These are phyloP conservation scores for Bjerkandera adusta DNA, from an alignment of 1,284 basidiomycete species.

Conservation along the genomic window DNA sequence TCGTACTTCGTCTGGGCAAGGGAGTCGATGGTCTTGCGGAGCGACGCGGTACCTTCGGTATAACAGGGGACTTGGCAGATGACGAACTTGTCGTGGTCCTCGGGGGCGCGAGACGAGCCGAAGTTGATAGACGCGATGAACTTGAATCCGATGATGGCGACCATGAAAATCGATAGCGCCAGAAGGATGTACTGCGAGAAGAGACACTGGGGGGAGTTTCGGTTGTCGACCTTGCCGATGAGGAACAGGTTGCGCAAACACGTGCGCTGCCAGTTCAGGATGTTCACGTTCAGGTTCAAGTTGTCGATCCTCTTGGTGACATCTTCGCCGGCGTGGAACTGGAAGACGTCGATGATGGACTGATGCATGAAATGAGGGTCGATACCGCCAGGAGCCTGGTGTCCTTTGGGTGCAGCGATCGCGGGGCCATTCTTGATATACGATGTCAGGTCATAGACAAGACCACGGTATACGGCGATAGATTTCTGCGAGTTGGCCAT, in stretches of 20 bases:
- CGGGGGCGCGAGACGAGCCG: slow-evolving; percentile 78
- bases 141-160: slow-evolving; percentile 96
- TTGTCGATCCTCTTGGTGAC: slow-evolving; percentile 78
- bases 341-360: slow-evolving; percentile 80
- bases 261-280: slow-evolving; percentile 77
- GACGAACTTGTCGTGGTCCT: slow-evolving; percentile 98
- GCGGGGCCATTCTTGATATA: slow-evolving; percentile 67
- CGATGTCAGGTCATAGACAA: slow-evolving; percentile 86
- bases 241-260: slow-evolving; percentile 94
- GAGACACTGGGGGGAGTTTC: slow-evolving; percentile 87
- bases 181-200: slow-evolving; percentile 94
- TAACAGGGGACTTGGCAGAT: slow-evolving; percentile 99
- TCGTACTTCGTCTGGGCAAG: slow-evolving; percentile 95
- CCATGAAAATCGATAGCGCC: slow-evolving; percentile 90
- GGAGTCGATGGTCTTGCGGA: slow-evolving; percentile 92
- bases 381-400: slow-evolving; percentile 53
- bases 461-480: slow-evolving; percentile 79
- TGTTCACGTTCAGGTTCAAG: slow-evolving; percentile 63
- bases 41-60: slow-evolving; percentile 89
- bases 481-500: slow-evolving; percentile 66
- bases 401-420: slow-evolving; percentile 57
- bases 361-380: slow-evolving; percentile 81
- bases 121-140: slow-evolving; percentile 96
- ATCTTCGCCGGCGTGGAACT: slow-evolving; percentile 78
- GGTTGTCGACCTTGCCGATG: slow-evolving; percentile 89